Evolutionary conservation across 495 filamentous ascomycete species (phyloP).

Genomic region (Niebla homalea): DNA sequence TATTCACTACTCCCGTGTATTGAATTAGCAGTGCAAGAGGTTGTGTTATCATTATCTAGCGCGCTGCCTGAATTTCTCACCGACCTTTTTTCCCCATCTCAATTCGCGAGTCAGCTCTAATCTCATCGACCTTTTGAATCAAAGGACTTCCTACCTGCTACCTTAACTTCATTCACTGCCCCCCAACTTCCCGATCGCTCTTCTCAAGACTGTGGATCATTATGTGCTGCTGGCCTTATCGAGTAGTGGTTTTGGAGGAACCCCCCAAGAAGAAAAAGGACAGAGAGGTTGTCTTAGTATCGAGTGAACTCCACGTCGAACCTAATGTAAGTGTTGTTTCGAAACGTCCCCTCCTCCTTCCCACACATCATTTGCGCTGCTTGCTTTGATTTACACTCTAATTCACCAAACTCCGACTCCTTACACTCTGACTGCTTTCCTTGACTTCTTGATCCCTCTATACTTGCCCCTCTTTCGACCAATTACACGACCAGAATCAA

Average conservation of each 20-base stretch:
- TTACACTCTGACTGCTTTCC: neutral
- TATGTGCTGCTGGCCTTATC: conserved; percentile 25
- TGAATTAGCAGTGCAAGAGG: too few species aligned
- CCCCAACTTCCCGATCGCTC: too few species aligned
- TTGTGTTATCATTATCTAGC: neutral
- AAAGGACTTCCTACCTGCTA: neutral
- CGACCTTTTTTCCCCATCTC: neutral
- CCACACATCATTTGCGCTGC: neutral
- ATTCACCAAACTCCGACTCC: neutral
- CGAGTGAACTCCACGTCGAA: conserved; percentile 7
- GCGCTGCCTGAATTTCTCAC: neutral
- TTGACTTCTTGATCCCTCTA: neutral
- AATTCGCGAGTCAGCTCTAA: neutral
- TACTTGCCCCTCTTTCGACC: neutral
- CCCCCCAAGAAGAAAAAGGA: conserved; percentile 7
- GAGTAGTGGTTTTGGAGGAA: conserved; percentile 24
- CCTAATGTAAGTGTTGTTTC: conserved; percentile 11
- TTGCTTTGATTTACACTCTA: neutral
- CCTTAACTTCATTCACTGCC: too few species aligned
- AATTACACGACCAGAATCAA: neutral
- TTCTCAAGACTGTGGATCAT: neutral
- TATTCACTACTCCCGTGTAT: too few species aligned
- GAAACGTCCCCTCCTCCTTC: neutral
- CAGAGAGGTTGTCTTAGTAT: conserved; percentile 12
- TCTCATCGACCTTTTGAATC: neutral